Evolutionary conservation across 208 protist species (phyloP), one percentile per base, ranked within the genome.

Genomic region (Leishmania amazonensis): DNA sequence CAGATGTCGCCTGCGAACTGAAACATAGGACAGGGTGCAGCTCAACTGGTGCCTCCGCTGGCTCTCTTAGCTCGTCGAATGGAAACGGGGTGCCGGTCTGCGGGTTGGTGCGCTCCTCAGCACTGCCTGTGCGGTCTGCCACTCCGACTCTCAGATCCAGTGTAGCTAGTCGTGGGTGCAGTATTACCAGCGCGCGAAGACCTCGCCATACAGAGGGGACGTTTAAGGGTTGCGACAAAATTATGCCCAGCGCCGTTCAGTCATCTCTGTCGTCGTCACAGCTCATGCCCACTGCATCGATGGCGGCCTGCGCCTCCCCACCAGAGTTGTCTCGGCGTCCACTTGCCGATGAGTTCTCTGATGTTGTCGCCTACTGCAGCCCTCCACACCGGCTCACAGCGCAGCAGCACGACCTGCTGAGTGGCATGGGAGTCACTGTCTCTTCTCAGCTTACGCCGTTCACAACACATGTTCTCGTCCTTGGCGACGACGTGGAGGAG

Each of bases 381-480:
- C 80, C 80, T 21, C 80, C 75, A 40, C 53, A 70, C 45, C 49
- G 40, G 35, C 72, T 84, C 45, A 73, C 72, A 28, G 68, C 77
- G 19, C 62, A 74, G 60, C 80, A 73, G 72, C 57, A 78, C 67
- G 76, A 84, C 53, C 40, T 88, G 47, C 79, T 88, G 71, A 62
- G 13, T 11, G 58, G 60, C 9, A 81, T 85, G 65, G 77, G 85
- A 21, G 76, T 88, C 28, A 80, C 45, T 15, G 28, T 85, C 9
- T 64, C 77, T 8, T 38, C 65, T n/a, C 19, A 80, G 28, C 47
- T 88, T 13, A 81, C 84, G 17, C 76, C 86, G 57, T 77, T 68
- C 72, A 93, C 88, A 13, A 95, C 91, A 6, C 91, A 95, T 81
- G 83, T 95, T 7, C 78, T 91, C 35, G 75, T 91, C 1, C 76